A percentile compares a stretch with the other conserved stretches of the same genome.
Evolutionary conservation across 164 flowering plant species (phyloP).

Genomic region (Annona cherimola): DNA sequence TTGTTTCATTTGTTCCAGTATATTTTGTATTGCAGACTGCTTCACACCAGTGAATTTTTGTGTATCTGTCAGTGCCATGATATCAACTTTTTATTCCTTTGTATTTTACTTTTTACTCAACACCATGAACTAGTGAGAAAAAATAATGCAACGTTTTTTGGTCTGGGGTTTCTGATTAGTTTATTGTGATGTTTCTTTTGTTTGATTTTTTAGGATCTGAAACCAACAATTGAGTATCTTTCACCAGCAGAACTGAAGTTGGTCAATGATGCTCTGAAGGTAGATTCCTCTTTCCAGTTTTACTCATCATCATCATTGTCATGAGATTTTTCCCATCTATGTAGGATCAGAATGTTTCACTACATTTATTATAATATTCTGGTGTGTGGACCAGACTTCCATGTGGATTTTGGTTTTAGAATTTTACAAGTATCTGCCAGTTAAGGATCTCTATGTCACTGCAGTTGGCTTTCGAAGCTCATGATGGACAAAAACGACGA

Average conservation of each 20-base stretch:
- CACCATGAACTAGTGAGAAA: background rate
- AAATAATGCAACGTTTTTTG: background rate
- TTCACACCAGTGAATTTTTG: background rate
- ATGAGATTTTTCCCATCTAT: no score
- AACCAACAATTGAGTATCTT: slow-evolving; percentile 74
- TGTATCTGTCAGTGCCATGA: background rate
- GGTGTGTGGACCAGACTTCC: background rate
- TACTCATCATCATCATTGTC: no score
- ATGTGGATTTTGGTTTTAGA: background rate
- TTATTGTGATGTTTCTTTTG: background rate
- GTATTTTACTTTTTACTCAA: background rate
- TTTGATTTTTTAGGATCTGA: slow-evolving; percentile 53
- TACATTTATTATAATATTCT: background rate
- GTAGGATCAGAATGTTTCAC: background rate
- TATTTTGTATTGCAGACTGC: no score
- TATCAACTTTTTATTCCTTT: background rate
- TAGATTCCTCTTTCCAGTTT: slow-evolving; percentile 16
- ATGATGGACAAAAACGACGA: slow-evolving; percentile 95
- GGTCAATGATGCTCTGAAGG: slow-evolving; percentile 76
- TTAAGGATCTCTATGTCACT: slow-evolving; percentile 10
- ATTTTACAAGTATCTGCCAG: background rate
- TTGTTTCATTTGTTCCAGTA: no score
- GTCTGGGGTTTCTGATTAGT: background rate
- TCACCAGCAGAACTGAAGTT: slow-evolving; percentile 57
- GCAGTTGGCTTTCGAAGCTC: slow-evolving; percentile 98